Base-by-base conservation (phyloP, 306 rosid species). In the Cicer pinnatifidum region DNA sequence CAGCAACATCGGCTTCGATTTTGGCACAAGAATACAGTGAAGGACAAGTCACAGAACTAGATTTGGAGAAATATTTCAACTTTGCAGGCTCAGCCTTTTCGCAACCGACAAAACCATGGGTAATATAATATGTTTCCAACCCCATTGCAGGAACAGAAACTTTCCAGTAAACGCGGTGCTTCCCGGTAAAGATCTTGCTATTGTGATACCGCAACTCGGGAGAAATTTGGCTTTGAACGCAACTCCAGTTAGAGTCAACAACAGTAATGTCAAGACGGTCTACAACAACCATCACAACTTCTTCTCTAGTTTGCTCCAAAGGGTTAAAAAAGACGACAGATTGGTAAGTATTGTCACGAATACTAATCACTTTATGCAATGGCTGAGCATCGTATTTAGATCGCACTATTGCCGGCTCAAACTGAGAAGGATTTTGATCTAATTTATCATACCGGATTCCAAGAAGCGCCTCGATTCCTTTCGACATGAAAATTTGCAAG, bases 301-400 rank as follows among this genome's bases (percentile, higher is more conserved):
- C 99, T 78, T 88, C 92, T 72, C 99, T 90, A 73, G 92, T 90
- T 81, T 89, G 99, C 84, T 85, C 99, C 67, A 81, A 65, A 64
- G 99, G 90, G 84, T 94, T 94, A 40, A 84, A 91, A 77, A 85
- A 66, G 46, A 88, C 81, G 45, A 91, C 91, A 7, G 99, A 73
- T 38, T 91, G 87, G 50, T 83, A 82, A 15, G 88, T 80, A 69
- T 90, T 88, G 68, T 91, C 91, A 47, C 53, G 89, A 71, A 87
- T 82, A 80, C 59, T 70, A 37, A 89, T 83, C 45, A 86, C 83
- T 89, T 88, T 89, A 75, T 90, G 93, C 77, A 88, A 79, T 12
- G 97, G 96, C 76, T 89, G 99, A 65, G 82, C 93, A 83, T 94
- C 93, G 65, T 94, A 94, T 78, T 85, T 94, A 12, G 99, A 89